phyloP scores from a whole-genome alignment of 1,284 basidiomycete species.

The Sporisorium reilianum region DNA sequence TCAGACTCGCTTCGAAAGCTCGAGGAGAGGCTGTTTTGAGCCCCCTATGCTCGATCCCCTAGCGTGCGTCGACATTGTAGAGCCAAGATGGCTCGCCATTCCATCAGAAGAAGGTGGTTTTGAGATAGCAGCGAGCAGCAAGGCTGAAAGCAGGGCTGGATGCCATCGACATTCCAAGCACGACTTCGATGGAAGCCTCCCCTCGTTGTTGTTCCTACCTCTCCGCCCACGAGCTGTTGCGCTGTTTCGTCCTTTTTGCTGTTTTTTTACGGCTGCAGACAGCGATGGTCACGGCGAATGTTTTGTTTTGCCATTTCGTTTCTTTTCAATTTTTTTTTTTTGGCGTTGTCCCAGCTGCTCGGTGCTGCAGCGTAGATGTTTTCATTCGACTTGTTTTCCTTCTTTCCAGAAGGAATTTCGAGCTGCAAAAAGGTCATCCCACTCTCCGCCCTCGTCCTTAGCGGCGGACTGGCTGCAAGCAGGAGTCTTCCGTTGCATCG shows the following conservation, averaged over 20 bases:
- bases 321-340: background rate
- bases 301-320: background rate
- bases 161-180: background rate
- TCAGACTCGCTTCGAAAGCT: background rate
- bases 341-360: no score
- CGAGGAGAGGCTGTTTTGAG: background rate
- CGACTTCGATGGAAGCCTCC: background rate
- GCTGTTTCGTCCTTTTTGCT: background rate
- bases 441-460: background rate
- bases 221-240: background rate
- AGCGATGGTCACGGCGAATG: conserved; percentile 13
- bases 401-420: conserved; percentile 31
- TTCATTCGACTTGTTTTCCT: conserved; percentile 14
- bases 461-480: background rate
- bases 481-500: background rate
- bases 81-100: no score
- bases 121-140: background rate
- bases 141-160: no score
- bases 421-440: background rate
- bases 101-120: background rate
- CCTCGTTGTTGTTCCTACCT: background rate
- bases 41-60: background rate
- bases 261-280: conserved; percentile 10
- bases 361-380: conserved; percentile 24
- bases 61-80: conserved; percentile 1